Evolutionary conservation across 768 basidiomycete species (phyloP).

Genomic region (Mycena indigotica): DNA sequence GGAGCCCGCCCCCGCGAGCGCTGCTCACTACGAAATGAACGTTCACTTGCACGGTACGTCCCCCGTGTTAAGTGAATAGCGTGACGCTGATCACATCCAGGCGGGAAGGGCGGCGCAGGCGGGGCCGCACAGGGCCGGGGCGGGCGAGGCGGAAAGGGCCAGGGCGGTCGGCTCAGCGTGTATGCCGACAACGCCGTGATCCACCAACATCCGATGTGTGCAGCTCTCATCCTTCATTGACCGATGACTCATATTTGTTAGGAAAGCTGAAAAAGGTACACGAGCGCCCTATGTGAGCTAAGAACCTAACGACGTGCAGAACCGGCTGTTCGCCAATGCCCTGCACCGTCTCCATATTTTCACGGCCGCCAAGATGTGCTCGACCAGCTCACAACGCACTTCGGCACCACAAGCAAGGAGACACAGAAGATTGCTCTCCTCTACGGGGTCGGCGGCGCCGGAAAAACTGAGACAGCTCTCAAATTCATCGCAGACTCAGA

Average conservation of each 20-base stretch:
- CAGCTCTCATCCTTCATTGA: not conserved
- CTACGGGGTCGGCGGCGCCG: conserved; percentile 5
- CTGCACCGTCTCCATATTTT: conserved; percentile 3
- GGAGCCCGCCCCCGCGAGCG: too few species aligned
- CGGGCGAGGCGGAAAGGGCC: not conserved
- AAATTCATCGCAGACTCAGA: conserved; percentile 5
- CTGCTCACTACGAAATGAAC: too few species aligned
- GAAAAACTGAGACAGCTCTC: conserved; percentile 10
- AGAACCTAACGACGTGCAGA: not conserved
- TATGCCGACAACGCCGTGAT: not conserved
- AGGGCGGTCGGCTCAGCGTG: not conserved
- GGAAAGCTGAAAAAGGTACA: not conserved
- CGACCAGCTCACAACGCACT: not conserved
- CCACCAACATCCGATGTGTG: not conserved
- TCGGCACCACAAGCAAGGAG: not conserved
- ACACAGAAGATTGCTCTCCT: not conserved
- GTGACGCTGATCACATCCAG: too few species aligned
- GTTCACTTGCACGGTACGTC: too few species aligned
- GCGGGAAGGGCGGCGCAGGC: not conserved
- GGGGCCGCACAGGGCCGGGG: not conserved
- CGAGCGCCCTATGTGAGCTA: not conserved
- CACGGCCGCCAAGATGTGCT: conserved; percentile 1
- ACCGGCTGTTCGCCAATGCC: not conserved
- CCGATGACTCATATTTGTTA: not conserved
- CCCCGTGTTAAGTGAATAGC: too few species aligned